phyloP scores from a whole-genome alignment of 768 basidiomycete genomes.

The Strobilomyces echinocephalus region DNA sequence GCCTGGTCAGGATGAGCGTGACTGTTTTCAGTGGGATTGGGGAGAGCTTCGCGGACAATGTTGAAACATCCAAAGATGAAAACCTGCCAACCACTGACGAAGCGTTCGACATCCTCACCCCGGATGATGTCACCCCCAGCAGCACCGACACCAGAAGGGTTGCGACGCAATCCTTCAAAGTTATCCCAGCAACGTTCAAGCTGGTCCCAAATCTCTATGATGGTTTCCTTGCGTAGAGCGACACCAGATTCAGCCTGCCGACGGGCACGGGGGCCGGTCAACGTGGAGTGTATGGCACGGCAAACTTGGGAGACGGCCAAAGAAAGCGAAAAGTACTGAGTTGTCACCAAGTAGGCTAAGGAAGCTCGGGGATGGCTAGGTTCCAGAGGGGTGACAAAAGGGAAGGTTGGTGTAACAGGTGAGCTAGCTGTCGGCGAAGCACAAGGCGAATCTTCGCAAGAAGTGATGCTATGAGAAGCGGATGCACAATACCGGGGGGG shows the following conservation, averaged over 20 bases:
- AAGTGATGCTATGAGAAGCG: conserved; percentile 25
- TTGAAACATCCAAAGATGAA: conserved; percentile 92
- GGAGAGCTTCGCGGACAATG: conserved; percentile 75
- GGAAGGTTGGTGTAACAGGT: conserved; percentile 20
- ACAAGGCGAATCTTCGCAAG: conserved; percentile 32
- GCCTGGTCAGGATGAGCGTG: conserved; percentile 43
- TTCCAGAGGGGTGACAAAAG: conserved; percentile 22
- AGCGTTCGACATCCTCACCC: conserved; percentile 55
- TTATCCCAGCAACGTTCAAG: conserved; percentile 83
- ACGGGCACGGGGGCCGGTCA: conserved; percentile 78
- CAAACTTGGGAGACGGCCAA: conserved; percentile 74
- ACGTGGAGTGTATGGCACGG: conserved; percentile 66
- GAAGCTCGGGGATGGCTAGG: conserved; percentile 31
- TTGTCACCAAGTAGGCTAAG: conserved; percentile 48
- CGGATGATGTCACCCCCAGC: conserved; percentile 34
- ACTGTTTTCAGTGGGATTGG: conserved; percentile 38
- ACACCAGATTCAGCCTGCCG: conserved; percentile 48
- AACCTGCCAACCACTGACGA: conserved; percentile 85
- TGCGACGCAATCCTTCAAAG: conserved; percentile 59
- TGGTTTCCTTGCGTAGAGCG: conserved; percentile 52
- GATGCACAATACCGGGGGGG: conserved; percentile 37
- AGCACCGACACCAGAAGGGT: conserved; percentile 39
- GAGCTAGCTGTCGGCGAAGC: conserved; percentile 30
- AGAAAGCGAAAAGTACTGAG: conserved; percentile 62
- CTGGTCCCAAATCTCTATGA: conserved; percentile 80